These are phyloP conservation scores for Posidonia australis DNA, from an alignment of 106 monocot genomes.

Conservation along the genomic window DNA sequence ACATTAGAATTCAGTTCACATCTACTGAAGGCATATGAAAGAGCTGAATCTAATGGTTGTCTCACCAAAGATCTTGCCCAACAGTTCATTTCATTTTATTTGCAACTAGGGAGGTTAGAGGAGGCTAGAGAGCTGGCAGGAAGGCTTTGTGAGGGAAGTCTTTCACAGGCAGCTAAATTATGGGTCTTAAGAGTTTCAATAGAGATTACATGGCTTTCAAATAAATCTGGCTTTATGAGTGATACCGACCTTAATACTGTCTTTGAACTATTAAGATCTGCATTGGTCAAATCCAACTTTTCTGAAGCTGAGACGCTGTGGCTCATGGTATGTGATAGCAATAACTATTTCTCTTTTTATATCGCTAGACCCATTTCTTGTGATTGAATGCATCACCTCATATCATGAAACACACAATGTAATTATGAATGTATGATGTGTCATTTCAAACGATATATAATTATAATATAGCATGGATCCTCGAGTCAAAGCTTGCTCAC, in stretches of 20 bases:
- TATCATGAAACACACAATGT: not conserved
- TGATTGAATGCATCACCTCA: not conserved
- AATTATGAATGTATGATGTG: no score
- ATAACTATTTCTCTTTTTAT: not conserved
- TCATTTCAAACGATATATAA: no score
- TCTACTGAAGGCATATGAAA: conserved; percentile 8
- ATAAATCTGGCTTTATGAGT: not conserved
- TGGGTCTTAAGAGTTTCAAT: conserved; percentile 22
- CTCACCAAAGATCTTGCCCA: conserved; percentile 20
- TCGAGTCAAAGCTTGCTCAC: no score
- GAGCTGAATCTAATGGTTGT: conserved; percentile 20
- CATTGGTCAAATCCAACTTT: conserved; percentile 2
- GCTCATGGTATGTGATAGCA: conserved; percentile 10
- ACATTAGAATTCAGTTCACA: conserved; percentile 5
- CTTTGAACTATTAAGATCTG: conserved; percentile 13
- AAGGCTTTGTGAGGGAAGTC: conserved; percentile 11
- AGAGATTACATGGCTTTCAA: conserved; percentile 11
- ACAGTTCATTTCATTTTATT: conserved; percentile 11
- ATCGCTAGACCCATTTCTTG: not conserved
- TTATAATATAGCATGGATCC: no score
- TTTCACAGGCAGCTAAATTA: conserved; percentile 8
- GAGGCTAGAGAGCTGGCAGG: conserved; percentile 15
- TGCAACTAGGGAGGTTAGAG: conserved; percentile 7
- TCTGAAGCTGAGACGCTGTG: conserved; percentile 13
- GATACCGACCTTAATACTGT: conserved; percentile 5